Base-by-base conservation (phyloP, 352 stramenopile species). In the Phytophthora pluvialis region DNA sequence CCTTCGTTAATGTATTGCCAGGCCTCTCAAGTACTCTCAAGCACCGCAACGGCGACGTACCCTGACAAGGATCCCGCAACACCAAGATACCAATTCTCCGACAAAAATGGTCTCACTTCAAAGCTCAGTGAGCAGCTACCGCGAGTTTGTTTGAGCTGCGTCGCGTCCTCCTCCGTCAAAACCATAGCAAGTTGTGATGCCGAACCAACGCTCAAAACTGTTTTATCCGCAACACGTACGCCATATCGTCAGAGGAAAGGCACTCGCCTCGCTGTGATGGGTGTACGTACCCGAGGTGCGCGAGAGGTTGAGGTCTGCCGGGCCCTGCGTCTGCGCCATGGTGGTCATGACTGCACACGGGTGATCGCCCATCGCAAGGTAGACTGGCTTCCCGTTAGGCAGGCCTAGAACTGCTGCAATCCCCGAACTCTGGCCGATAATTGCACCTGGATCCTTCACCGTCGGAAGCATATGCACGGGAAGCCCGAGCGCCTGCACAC, bases 121-220 rank as follows among this genome's bases (percentile, higher is more conserved):
- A 93, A 90, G 50, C 76, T 83, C 21, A 67, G 18, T 1, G 50
- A 68, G 28, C 50, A 63, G 38, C 58, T 72, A 21, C 64, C 64
- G 7, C 65, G 46, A 35, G 54, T 60, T 55, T 57, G 16, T 10
- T 58, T 60, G 9, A 67, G 48, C 43, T 55, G 45, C 21, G 48
- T 46, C 4, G 67, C 71, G 29, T 81, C 67, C 5, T 76, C 63
- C 3, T 46, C 55, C 3, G 77, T 72, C n/a, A 91, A 56, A 26
- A 93, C 57, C 75, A 90, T 79, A 3, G 80, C 81, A 5, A 93
- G 50, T 50, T 93, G 84, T 18, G 81, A 81, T 15, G 82, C 87
- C 18, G 84, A 90, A 0, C 82, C 82, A n/a, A 93, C 70, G 61
- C 86, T 93, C 11, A 91, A 63, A 36, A 91, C 84, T 90, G 50